phyloP scores from a whole-genome alignment of 441 rosid genomes.

The Pelargonium australe region DNA sequence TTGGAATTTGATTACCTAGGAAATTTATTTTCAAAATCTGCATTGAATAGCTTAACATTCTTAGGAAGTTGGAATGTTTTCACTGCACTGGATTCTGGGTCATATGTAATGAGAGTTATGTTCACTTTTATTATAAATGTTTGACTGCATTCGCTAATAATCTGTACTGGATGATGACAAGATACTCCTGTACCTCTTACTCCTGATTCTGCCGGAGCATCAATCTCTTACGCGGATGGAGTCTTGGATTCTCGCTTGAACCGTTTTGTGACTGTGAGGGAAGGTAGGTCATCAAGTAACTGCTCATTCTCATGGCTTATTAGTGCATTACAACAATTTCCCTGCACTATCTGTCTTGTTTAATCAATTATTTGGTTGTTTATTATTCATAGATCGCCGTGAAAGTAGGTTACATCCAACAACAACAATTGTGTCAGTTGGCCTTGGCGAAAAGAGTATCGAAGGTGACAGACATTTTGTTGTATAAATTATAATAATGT shows the following conservation, averaged over 20 bases:
- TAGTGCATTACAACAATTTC: neutral
- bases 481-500: too few relatives aligned
- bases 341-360: neutral
- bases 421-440: slow-evolving; percentile 50
- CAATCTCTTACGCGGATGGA: slow-evolving; percentile 77
- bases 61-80: neutral
- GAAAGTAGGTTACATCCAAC: slow-evolving; percentile 46
- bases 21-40: too few relatives aligned
- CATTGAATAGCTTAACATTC: too few relatives aligned
- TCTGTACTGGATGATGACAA: slow-evolving; percentile 13
- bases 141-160: slow-evolving; percentile 9
- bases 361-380: neutral
- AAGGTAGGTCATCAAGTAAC: slow-evolving; percentile 42
- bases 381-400: slow-evolving; percentile 50
- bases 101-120: neutral
- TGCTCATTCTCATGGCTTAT: neutral
- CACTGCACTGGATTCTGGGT: neutral
- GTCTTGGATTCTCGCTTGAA: slow-evolving; percentile 61
- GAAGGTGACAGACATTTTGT: slow-evolving; percentile 39
- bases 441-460: slow-evolving; percentile 34
- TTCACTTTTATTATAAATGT: neutral
- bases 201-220: slow-evolving; percentile 62
- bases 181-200: slow-evolving; percentile 70
- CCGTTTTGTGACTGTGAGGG: slow-evolving; percentile 68
- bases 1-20: too few relatives aligned